Evolutionary conservation across 495 filamentous ascomycete species (phyloP).

Genomic region (Xylaria flabelliformis): DNA sequence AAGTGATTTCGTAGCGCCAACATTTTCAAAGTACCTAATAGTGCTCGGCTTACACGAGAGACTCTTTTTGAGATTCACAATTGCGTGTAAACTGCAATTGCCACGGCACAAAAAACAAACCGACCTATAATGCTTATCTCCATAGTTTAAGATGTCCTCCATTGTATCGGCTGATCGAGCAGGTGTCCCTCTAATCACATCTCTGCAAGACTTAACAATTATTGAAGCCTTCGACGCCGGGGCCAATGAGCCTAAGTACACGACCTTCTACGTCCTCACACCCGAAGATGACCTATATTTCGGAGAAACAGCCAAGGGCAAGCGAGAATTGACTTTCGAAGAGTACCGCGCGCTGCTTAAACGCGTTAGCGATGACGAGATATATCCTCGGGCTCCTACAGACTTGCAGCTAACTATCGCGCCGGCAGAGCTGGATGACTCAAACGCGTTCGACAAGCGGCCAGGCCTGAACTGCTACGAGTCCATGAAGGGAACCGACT

Average conservation of each 20-base stretch:
- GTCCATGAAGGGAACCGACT: slow-evolving; percentile 25
- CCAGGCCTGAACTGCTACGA: slow-evolving; percentile 31
- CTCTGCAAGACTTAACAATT: slow-evolving; percentile 23
- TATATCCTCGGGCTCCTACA: slow-evolving; percentile 28
- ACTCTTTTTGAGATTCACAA: no score
- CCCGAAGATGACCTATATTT: slow-evolving; percentile 30
- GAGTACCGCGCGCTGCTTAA: slow-evolving; percentile 30
- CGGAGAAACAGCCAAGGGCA: slow-evolving; percentile 29
- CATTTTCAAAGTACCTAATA: no score
- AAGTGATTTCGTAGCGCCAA: no score
- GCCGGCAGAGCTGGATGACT: slow-evolving; percentile 26
- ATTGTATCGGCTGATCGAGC: not conserved
- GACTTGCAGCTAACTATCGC: slow-evolving; percentile 28
- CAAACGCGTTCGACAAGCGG: slow-evolving; percentile 29
- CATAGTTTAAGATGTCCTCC: not conserved
- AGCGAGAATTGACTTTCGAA: slow-evolving; percentile 23
- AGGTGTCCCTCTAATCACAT: not conserved
- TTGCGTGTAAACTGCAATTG: no score
- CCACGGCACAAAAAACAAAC: no score
- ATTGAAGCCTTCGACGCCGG: slow-evolving; percentile 15
- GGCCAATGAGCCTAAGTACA: slow-evolving; percentile 1
- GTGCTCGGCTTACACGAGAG: no score
- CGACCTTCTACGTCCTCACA: slow-evolving; percentile 30
- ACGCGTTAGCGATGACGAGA: slow-evolving; percentile 30
- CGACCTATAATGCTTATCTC: not conserved